phyloP scores from a whole-genome alignment of 371 early-diverging fungal species.

The Lichtheimia ramosa region DNA sequence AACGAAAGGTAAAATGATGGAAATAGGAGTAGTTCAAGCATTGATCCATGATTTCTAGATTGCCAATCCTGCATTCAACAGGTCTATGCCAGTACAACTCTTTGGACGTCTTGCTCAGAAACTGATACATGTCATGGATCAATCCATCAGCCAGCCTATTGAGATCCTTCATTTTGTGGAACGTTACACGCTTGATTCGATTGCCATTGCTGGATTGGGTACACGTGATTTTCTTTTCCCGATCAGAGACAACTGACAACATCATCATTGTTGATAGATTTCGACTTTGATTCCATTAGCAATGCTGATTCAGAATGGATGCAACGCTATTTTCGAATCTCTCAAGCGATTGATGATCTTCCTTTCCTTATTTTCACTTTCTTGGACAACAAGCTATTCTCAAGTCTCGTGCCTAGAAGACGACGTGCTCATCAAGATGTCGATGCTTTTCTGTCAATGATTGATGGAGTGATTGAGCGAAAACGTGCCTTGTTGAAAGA shows the following conservation, averaged over 20 bases:
- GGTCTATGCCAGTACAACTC: conserved; percentile 30
- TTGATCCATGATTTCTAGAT: conserved; percentile 4
- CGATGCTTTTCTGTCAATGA: conserved; percentile 26
- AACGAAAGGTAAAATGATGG: conserved; percentile 21
- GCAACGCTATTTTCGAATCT: conserved; percentile 4
- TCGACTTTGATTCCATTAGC: conserved; percentile 21
- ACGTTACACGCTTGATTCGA: conserved; percentile 37
- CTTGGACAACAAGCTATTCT: conserved; percentile 10
- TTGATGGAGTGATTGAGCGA: conserved; percentile 38
- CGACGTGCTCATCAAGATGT: conserved; percentile 30
- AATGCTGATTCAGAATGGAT: conserved; percentile 14
- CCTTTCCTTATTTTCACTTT: conserved; percentile 20
- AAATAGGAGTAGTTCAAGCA: no score
- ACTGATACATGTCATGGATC: conserved; percentile 22
- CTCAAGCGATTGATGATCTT: conserved; percentile 18
- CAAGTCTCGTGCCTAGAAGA: conserved; percentile 22
- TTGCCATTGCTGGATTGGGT: conserved; percentile 39
- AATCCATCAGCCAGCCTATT: conserved; percentile 1
- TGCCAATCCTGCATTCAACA: conserved; percentile 45
- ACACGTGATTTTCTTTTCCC: not conserved
- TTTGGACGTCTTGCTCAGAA: conserved; percentile 26
- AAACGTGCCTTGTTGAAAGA: conserved; percentile 10
- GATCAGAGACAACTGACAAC: not conserved
- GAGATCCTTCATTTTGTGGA: conserved; percentile 19
- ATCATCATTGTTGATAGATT: conserved; percentile 10